A percentile compares a stretch with the other conserved stretches of the same genome.
phyloP scores from a whole-genome alignment of 2,329 filamentous ascomycete genomes.

The Hypoxylon rubiginosum region DNA sequence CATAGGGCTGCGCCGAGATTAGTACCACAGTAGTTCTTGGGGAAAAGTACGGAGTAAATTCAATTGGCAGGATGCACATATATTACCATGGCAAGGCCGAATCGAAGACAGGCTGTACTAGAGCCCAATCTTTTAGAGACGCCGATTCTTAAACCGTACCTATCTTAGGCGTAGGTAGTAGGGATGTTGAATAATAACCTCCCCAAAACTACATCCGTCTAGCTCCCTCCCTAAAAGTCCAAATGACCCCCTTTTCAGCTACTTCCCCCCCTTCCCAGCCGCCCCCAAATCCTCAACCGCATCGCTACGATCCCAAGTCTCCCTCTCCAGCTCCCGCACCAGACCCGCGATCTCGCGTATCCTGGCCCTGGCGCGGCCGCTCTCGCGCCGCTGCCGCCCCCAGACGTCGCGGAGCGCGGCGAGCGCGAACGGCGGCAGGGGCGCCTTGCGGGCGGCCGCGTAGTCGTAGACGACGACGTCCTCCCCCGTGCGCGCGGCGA shows the following conservation, averaged over 20 bases:
- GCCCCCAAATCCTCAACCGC: constrained; percentile 78
- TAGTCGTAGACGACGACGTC: constrained; percentile 87
- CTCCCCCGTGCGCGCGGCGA: constrained; percentile 81
- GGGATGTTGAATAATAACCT: neutral
- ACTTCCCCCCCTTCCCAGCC: constrained; percentile 41
- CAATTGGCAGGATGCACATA: too few relatives aligned
- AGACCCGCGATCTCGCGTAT: constrained; percentile 69
- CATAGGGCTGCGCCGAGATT: neutral
- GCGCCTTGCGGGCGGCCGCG: constrained; percentile 66
- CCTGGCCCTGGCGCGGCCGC: constrained; percentile 62
- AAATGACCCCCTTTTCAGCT: neutral
- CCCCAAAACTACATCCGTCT: neutral
- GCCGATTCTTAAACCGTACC: too few relatives aligned
- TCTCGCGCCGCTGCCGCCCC: constrained; percentile 72
- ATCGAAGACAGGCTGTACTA: too few relatives aligned
- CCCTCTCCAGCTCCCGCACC: constrained; percentile 74
- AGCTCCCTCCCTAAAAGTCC: too few relatives aligned
- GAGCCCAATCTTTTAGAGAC: too few relatives aligned
- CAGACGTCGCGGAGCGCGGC: constrained; percentile 71
- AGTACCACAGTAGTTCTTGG: too few relatives aligned
- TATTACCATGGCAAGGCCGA: neutral
- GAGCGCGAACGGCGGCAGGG: constrained; percentile 71
- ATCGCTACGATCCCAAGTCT: constrained; percentile 79
- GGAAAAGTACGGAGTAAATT: too few relatives aligned
- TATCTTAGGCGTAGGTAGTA: too few relatives aligned